Base-by-base conservation (phyloP, 192 early-diverging fungal species). In the Coemansia sp. region DNA sequence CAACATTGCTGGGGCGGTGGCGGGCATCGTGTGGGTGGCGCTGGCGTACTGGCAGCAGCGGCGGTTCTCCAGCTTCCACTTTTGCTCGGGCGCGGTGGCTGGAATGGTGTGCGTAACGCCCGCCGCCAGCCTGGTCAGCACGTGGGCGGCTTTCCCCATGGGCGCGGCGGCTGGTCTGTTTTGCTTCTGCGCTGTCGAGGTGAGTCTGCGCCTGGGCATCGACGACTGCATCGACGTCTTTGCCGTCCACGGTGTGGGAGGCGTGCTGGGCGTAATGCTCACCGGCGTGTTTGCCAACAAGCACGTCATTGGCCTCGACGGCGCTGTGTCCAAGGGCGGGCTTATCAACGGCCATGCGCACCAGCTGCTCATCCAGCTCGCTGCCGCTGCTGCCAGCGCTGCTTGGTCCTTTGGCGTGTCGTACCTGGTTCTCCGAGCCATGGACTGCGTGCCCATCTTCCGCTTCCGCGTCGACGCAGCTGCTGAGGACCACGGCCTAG, bases 221-320 rank as follows among this genome's bases (percentile, higher is more conserved):
- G 92, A 93, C 70, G 91, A 93, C 68, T 87, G 91, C 47, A 82
- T 96, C 39, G 95, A 95, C 68, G 93, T 89, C 16, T 92, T 89
- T 75, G 92, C 88, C 44, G 87, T 91, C 12, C 91, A 92, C 73
- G 91, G 88, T 37, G 75, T 89, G 34, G 88, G 88, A 34, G 91
- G 91, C 32, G 60, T 89, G 34, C 75, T 91, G 44, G 96, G 96
- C 45, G 88, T 88, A 64, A 71, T 98, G n/a, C 77, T 96, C 24
- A 95, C 95, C 4, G 96, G 95, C 67, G 62, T 98, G 24, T 98
- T 97, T 84, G 95, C 96, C 18, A 84, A 93, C 68, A 81, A 86
- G 40, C 85, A 74, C 59, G 85, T 96, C 77, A 90, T 90, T 1
- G 76, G 41, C 12, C 74, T 95, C 38, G 92, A 95, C 69, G 80